Conservation (phyloP, 345 rosid species). For the Kernera saxatilis region DNA sequence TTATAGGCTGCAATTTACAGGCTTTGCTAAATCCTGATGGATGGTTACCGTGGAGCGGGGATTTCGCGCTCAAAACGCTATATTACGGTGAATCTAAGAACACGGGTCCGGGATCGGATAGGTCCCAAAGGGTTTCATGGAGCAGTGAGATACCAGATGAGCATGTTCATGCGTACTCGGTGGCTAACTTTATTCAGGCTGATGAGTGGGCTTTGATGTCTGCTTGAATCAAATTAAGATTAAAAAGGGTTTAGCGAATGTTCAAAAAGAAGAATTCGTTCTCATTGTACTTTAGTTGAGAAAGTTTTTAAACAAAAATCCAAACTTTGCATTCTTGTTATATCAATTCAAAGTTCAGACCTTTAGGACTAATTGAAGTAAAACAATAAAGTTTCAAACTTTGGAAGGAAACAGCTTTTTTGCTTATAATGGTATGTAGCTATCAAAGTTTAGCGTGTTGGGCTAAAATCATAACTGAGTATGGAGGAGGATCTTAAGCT, state of each 20-base stretch:
- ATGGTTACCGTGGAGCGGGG: conserved; percentile 81
- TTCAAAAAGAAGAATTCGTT: neutral
- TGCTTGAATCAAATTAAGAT: conserved; percentile 10
- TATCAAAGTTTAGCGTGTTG: neutral
- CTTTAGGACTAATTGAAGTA: neutral
- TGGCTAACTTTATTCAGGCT: conserved; percentile 82
- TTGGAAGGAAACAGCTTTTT: neutral
- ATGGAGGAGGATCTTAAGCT: conserved; percentile 1
- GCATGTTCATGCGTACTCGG: conserved; percentile 48
- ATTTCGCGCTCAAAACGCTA: conserved; percentile 64
- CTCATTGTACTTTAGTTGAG: conserved; percentile 4
- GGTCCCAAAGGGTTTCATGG: conserved; percentile 61
- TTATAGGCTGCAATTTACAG: conserved; percentile 49
- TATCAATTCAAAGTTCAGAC: neutral
- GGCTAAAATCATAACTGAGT: neutral
- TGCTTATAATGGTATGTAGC: neutral
- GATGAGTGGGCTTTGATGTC: conserved; percentile 55
- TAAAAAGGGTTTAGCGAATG: neutral
- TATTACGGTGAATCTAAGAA: conserved; percentile 78
- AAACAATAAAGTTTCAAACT: neutral
- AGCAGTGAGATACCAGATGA: conserved; percentile 61
- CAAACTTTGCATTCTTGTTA: neutral
- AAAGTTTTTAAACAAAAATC: neutral
- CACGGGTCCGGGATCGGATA: conserved; percentile 55
- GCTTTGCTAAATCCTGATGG: conserved; percentile 58